phyloP scores from a whole-genome alignment of 2,329 filamentous ascomycete genomes.

The Canariomyces notabilis region DNA sequence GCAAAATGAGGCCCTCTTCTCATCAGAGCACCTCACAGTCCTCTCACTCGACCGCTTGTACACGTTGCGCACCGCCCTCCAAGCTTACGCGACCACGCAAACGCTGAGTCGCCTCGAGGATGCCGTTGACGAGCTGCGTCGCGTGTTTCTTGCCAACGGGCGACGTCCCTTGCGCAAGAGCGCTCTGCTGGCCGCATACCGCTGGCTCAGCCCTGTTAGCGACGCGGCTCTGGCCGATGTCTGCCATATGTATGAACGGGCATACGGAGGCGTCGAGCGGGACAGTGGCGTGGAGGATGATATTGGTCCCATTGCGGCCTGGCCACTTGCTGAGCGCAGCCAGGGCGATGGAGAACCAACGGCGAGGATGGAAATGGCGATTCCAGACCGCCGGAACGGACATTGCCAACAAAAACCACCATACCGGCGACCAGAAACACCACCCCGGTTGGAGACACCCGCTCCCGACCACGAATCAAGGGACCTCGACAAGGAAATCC shows the following conservation, averaged over 20 bases:
- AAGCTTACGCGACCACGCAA: conserved; percentile 48
- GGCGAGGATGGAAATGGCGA: background rate
- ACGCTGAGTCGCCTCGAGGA: conserved; percentile 48
- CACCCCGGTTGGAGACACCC: too few species aligned
- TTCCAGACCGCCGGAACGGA: background rate
- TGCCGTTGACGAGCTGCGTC: conserved; percentile 58
- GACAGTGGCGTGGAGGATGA: conserved; percentile 24
- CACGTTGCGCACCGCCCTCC: conserved; percentile 58
- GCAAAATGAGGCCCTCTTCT: conserved; percentile 59
- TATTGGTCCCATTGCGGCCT: conserved; percentile 13
- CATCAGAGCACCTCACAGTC: conserved; percentile 54
- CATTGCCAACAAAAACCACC: background rate
- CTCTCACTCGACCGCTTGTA: conserved; percentile 58
- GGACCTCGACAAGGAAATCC: conserved; percentile 17
- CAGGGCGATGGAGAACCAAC: background rate
- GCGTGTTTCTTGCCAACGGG: conserved; percentile 51
- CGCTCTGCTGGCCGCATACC: conserved; percentile 51
- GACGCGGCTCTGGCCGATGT: conserved; percentile 49
- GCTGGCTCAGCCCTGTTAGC: conserved; percentile 48
- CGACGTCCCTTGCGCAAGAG: conserved; percentile 45
- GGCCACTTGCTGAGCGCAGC: conserved; percentile 14
- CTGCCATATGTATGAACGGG: conserved; percentile 29
- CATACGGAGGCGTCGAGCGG: conserved; percentile 19
- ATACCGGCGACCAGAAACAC: background rate
- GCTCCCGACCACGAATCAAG: background rate